Evolutionary conservation across 805 yeast species (phyloP), one percentile per base, ranked within the genome.

Genomic region (Cyberlindnera mississippiensis): DNA sequence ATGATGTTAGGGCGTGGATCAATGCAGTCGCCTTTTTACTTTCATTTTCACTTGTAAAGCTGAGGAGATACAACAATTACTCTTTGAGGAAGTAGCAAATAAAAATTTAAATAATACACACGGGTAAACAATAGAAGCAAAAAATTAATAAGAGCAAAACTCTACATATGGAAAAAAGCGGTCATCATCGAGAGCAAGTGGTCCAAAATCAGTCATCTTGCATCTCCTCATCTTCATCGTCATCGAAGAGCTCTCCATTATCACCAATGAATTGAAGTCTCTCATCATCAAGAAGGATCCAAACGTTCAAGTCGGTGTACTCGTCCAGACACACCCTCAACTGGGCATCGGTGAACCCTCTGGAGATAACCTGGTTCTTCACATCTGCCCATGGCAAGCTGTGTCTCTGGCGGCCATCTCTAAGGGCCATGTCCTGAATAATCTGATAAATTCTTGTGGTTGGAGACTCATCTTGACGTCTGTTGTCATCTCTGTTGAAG

Each of bases 291-390:
- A 82, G 72, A 34, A 75, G 68, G 57, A 84, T 84, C 90, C 95
- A 86, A 26, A 90, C 76, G 33, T 80, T 80, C 45, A 86, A 69
- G 26, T 72, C 72, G 28, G 77, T 73, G 62, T 91, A 91, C 60
- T 85, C 90, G 33, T 71, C 69, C 34, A 91, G 69, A 71, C 95
- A 85, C 43, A 77, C 82, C 41, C 73, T 76, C 50, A 91, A 75
- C 59, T 88, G 88, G 48, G 80, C 76, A 55, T 82, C 81, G 0
- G 96, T 88, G 64, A 76, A 91, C 4, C 96, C 96, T 64, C 84
- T 82, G 28, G 85, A 83, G 31, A 87, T 67, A 26, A 84, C 79
- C 4, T 85, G 71, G 47, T 79, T 79, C 48, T 75, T 75, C 46
- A 90, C 70, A 11, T 63, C 37, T 60, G 68, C 73, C 76, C 63